phyloP scores from a whole-genome alignment of 805 yeast species.

The Komagataella kurtzmanii region DNA sequence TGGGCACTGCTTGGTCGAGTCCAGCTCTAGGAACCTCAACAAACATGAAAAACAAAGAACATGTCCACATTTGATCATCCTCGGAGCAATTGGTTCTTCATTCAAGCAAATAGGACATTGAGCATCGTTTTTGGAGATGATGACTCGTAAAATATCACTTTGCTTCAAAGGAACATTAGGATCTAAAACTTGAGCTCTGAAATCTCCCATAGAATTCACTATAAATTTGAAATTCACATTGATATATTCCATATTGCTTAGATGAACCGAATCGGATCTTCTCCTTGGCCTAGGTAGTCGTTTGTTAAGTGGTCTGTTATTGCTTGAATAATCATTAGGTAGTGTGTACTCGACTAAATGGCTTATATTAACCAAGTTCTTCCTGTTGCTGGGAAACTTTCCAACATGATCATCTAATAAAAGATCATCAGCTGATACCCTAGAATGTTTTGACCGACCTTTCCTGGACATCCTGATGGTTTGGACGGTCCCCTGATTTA shows the following conservation, averaged over 20 bases:
- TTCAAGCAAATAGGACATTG: constrained; percentile 88
- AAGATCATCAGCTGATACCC: background rate
- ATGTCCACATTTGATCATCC: constrained; percentile 95
- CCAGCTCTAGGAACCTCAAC: constrained; percentile 51
- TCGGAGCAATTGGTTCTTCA: constrained; percentile 78
- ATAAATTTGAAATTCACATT: constrained; percentile 79
- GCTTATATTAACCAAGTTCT: constrained; percentile 25
- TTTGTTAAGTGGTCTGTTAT: constrained; percentile 11
- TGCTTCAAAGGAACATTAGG: constrained; percentile 65
- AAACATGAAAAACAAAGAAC: constrained; percentile 77
- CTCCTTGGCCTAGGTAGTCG: constrained; percentile 7
- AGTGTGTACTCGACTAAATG: constrained; percentile 50
- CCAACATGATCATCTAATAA: background rate
- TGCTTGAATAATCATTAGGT: constrained; percentile 16
- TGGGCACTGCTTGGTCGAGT: constrained; percentile 49
- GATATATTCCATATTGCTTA: constrained; percentile 55
- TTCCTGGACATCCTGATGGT: background rate
- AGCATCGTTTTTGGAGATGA: constrained; percentile 52
- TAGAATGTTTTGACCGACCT: background rate
- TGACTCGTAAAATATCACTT: constrained; percentile 49
- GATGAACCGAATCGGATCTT: constrained; percentile 22
- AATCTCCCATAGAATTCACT: constrained; percentile 50
- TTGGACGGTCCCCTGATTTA: background rate
- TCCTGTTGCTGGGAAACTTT: background rate
- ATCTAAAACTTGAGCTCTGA: constrained; percentile 45